These are phyloP conservation scores for Flaveria robusta DNA, from an alignment of 129 eudicot species.

Conservation along the genomic window DNA sequence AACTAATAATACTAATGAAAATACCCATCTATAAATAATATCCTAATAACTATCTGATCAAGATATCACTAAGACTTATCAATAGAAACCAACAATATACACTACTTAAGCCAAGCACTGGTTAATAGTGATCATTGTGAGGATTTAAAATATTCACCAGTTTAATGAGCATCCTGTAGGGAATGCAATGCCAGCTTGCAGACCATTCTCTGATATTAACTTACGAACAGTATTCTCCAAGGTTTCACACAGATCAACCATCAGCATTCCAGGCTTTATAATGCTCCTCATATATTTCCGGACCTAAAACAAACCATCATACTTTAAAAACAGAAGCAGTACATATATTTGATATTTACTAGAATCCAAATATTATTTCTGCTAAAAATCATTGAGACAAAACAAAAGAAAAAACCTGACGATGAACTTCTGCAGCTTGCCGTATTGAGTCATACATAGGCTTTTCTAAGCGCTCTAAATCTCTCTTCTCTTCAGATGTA, in stretches of 20 bases:
- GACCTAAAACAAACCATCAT: slow-evolving; percentile 51
- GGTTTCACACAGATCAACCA: slow-evolving; percentile 98
- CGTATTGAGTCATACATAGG: slow-evolving; percentile 91
- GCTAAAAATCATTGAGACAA: background rate
- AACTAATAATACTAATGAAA: background rate
- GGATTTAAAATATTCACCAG: slow-evolving; percentile 50
- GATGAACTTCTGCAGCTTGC: slow-evolving; percentile 99
- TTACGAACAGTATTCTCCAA: slow-evolving; percentile 95
- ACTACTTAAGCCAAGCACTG: background rate
- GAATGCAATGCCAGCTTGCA: slow-evolving; percentile 98
- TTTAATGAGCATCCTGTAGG: slow-evolving; percentile 99
- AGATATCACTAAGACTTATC: background rate
- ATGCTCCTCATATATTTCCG: slow-evolving; percentile 82
- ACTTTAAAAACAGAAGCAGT: slow-evolving; percentile 5
- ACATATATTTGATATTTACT: background rate
- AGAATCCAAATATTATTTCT: background rate
- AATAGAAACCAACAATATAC: background rate
- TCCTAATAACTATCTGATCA: background rate
- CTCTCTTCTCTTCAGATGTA: slow-evolving; percentile 98
- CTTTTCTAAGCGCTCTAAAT: slow-evolving; percentile 88
- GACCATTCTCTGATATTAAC: slow-evolving; percentile 92
- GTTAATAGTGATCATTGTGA: background rate
- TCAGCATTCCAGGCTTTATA: slow-evolving; percentile 93
- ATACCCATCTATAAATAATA: background rate
- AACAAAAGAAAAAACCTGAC: slow-evolving; percentile 58